Evolutionary conservation across 768 basidiomycete genomes (phyloP), one percentile per base, ranked within the genome.

Genomic region (Agrocybe pediades): DNA sequence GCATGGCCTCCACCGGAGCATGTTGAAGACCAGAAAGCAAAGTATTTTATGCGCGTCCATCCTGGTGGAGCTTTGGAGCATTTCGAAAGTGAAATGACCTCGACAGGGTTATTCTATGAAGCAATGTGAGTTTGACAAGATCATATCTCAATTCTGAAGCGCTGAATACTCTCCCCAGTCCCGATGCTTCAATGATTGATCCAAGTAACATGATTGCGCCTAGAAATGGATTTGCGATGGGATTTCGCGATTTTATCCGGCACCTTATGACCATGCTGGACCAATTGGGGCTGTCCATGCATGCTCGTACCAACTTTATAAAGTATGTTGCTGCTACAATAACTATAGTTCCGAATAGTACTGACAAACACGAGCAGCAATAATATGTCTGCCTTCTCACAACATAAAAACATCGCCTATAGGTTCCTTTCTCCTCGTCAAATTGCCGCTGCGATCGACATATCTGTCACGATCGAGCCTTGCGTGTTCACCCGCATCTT

Each of bases 21-120:
- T 27, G 66, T 88, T 4, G 79, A 74, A 3, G 84, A 87, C 16
- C 80, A 84, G 58, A 92, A 87, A 65, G 77, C 88, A 71, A 92
- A 93, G 64, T 92, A 88, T 64, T 92, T 92, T 69, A 60, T 92
- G 54, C 81, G 90, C 33, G 88, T 88, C 9, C 86, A 92, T 67
- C 91, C 92, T 41, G 90, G 90, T 33, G 92, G 92, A 60, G 90
- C 88, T 0, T 71, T 94, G 44, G 92, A 94, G 64, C 91, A 94
- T 67, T 93, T 92, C 58, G 88, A 90, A 62, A 88, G 84, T 54
- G 84, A 88, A 68, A 86, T 86, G 73, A 88, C 87, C 19, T 77
- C 88, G 0, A 92, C 90, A 9, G 81, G 89, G 9, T 63, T 94
- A 47, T 94, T 92, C 71, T 94, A 94, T 61, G 92, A 94, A 74